These are phyloP conservation scores for Aciculosporium take DNA, from an alignment of 2,329 filamentous ascomycete genomes.

Conservation along the genomic window DNA sequence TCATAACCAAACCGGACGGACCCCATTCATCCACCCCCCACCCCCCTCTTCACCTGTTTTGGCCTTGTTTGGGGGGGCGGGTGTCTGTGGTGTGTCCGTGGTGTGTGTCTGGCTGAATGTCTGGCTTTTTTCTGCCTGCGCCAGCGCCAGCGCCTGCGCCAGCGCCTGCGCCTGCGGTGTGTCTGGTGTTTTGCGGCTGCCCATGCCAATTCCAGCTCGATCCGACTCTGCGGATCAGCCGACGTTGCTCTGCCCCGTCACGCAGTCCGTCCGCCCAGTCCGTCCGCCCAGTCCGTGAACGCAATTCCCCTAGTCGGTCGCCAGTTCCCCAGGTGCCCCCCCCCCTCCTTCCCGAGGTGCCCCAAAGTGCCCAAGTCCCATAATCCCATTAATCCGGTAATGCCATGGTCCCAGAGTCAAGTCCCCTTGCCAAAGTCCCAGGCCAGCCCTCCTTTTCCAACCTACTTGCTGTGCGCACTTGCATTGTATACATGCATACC, in stretches of 20 bases:
- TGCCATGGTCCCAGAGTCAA: too few species aligned
- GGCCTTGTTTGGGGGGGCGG: too few species aligned
- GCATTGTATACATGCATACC: too few species aligned
- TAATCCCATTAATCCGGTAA: too few species aligned
- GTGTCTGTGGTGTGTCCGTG: neutral
- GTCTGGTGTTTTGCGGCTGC: neutral
- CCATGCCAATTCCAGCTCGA: constrained; percentile 4
- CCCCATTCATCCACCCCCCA: constrained; percentile 3
- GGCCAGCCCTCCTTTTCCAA: constrained; percentile 8
- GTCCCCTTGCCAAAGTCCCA: constrained; percentile 6
- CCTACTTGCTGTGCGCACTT: too few species aligned
- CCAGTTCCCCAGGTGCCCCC: too few species aligned
- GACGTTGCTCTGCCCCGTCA: too few species aligned
- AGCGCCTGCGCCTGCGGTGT: neutral
- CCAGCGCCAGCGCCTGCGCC: neutral
- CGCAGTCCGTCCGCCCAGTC: neutral
- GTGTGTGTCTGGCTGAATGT: neutral
- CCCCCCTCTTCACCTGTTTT: neutral
- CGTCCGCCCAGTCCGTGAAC: neutral
- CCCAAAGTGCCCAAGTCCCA: too few species aligned
- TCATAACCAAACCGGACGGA: constrained; percentile 7
- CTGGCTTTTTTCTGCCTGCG: neutral
- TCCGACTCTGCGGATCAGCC: constrained; percentile 6
- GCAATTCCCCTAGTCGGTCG: too few species aligned
- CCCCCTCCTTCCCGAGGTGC: too few species aligned